Percentiles rank a stretch among this genome's conserved stretches.
phyloP scores from a whole-genome alignment of 768 basidiomycete genomes.

The Termitomyces titanicus region DNA sequence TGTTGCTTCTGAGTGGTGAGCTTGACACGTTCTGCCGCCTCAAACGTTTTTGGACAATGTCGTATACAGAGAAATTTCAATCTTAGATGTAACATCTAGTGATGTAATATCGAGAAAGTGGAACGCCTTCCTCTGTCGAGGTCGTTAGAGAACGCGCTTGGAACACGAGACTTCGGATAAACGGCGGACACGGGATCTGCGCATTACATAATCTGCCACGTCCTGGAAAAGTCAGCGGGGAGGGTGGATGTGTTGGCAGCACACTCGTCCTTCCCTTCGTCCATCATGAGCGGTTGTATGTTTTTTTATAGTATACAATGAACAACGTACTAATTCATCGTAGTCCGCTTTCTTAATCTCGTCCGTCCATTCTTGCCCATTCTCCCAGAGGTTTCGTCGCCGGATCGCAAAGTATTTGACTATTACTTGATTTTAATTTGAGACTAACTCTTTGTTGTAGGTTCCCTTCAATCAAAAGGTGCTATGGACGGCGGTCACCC shows the following conservation, averaged over 20 bases:
- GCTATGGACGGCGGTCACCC: conserved; percentile 98
- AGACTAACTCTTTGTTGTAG: conserved; percentile 33
- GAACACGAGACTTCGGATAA: too few relatives aligned
- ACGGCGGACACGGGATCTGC: too few relatives aligned
- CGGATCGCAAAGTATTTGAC: conserved; percentile 85
- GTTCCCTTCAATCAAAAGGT: conserved; percentile 99
- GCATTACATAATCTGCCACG: conserved; percentile 38
- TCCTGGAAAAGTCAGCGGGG: conserved; percentile 33
- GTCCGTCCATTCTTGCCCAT: conserved; percentile 97
- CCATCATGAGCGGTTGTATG: conserved; percentile 80
- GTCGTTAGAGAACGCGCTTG: too few relatives aligned
- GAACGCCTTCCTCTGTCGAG: too few relatives aligned
- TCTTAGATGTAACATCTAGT: too few relatives aligned
- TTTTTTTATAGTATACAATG: conserved; percentile 17
- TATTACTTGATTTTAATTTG: conserved; percentile 5
- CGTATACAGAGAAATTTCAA: too few relatives aligned
- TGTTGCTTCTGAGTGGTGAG: too few relatives aligned
- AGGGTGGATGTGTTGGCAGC: conserved; percentile 11
- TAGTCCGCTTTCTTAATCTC: conserved; percentile 96
- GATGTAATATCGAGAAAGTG: too few relatives aligned
- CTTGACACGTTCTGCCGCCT: too few relatives aligned
- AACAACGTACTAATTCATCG: conserved; percentile 7
- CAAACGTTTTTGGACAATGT: too few relatives aligned
- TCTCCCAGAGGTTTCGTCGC: conserved; percentile 95
- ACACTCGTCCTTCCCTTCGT: conserved; percentile 19